Conservation (phyloP, 106 monocot genomes). For the Chionographis japonica region DNA sequence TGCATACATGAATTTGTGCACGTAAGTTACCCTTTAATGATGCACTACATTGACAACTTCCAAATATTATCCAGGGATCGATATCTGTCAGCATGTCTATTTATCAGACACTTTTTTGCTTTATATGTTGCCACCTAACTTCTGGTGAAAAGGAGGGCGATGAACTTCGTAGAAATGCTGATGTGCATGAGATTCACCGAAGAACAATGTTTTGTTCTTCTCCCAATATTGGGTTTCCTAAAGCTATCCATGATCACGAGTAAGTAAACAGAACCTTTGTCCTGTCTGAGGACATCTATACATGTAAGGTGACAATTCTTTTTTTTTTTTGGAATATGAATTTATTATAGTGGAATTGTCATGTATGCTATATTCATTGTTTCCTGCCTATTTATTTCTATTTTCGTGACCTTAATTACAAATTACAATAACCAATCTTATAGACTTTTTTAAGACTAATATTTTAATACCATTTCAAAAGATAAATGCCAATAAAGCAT, state of each 20-base stretch:
- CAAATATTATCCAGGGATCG: slow-evolving; percentile 69
- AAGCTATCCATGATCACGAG: slow-evolving; percentile 80
- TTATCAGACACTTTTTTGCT: slow-evolving; percentile 91
- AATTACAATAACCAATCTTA: too few relatives aligned
- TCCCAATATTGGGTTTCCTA: slow-evolving; percentile 32
- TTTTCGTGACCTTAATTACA: too few relatives aligned
- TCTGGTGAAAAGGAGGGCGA: slow-evolving; percentile 89
- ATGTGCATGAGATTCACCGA: slow-evolving; percentile 85
- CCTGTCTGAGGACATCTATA: not conserved
- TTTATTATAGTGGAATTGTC: too few relatives aligned
- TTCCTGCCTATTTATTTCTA: too few relatives aligned
- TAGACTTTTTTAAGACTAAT: too few relatives aligned
- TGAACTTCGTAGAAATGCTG: slow-evolving; percentile 67
- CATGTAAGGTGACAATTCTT: too few relatives aligned
- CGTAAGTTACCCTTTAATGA: not conserved
- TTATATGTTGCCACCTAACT: slow-evolving; percentile 77
- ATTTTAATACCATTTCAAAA: too few relatives aligned
- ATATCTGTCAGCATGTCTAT: slow-evolving; percentile 96
- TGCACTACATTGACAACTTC: slow-evolving; percentile 11
- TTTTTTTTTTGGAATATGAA: too few relatives aligned
- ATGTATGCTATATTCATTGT: too few relatives aligned
- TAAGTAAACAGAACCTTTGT: slow-evolving; percentile 31
- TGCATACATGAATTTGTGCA: too few relatives aligned
- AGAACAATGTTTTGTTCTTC: slow-evolving; percentile 64
- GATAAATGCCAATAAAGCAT: too few relatives aligned